Percentiles rank a stretch among this genome's conserved stretches.
phyloP scores from a whole-genome alignment of 2,329 filamentous ascomycete species.

The Neofusicoccum sp. region DNA sequence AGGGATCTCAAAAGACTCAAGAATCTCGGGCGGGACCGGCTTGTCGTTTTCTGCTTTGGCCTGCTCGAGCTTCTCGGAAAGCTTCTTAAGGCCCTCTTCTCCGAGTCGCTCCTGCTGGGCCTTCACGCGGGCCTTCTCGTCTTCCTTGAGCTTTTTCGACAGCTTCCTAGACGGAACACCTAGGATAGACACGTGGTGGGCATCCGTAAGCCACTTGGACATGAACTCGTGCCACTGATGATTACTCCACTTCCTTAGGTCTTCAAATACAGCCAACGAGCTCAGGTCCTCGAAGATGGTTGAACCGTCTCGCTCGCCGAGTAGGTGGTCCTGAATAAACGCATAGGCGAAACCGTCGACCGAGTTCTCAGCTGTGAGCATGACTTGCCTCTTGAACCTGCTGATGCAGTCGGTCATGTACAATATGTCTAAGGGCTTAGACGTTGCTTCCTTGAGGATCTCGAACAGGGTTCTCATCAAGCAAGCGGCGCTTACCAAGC shows the following conservation, averaged over 20 bases:
- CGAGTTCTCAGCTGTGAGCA: conserved; percentile 80
- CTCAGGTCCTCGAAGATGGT: conserved; percentile 45
- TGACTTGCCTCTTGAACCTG: conserved; percentile 78
- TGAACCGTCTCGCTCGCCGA: conserved; percentile 77
- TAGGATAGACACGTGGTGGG: conserved; percentile 83
- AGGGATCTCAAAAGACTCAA: conserved; percentile 81
- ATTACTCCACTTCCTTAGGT: conserved; percentile 78
- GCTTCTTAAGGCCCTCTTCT: conserved; percentile 73
- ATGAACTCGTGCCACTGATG: conserved; percentile 81
- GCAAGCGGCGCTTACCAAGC: too few relatives aligned
- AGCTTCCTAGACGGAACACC: conserved; percentile 82
- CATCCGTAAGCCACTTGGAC: conserved; percentile 81
- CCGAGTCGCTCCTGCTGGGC: conserved; percentile 79
- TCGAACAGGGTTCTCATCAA: too few relatives aligned
- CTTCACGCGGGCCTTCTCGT: conserved; percentile 77
- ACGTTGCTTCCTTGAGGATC: conserved; percentile 78
- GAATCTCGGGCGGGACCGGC: conserved; percentile 78
- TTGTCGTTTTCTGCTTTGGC: conserved; percentile 89
- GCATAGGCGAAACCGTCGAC: conserved; percentile 80
- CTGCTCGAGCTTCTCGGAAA: conserved; percentile 74
- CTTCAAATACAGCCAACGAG: conserved; percentile 59
- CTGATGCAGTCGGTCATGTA: conserved; percentile 89
- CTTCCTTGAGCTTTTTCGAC: conserved; percentile 76
- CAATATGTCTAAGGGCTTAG: conserved; percentile 80
- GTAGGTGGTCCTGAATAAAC: conserved; percentile 91